phyloP scores from a whole-genome alignment of 768 basidiomycete species.

The Leccinum uliginosum region DNA sequence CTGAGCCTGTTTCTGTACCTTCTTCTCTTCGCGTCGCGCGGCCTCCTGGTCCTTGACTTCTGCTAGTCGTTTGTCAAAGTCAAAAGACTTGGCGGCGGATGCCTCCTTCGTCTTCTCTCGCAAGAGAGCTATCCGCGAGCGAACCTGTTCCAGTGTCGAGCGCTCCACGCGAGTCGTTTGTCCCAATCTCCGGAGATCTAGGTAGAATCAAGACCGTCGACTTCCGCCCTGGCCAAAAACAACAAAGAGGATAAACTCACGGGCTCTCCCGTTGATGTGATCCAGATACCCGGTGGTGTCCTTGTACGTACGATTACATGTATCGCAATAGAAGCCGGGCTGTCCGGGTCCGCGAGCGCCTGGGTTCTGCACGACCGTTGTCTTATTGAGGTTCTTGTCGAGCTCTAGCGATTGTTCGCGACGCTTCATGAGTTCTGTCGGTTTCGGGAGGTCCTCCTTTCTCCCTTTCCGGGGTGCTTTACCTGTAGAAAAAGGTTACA shows the following conservation, averaged over 20 bases:
- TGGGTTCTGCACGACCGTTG: constrained; percentile 86
- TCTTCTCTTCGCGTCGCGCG: constrained; percentile 64
- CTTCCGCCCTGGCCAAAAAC: neutral
- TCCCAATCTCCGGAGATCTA: constrained; percentile 91
- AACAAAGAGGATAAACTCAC: constrained; percentile 47
- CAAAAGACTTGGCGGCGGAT: constrained; percentile 82
- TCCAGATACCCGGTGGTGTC: constrained; percentile 93
- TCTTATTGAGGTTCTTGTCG: constrained; percentile 93
- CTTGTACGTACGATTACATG: constrained; percentile 88
- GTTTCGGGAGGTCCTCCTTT: constrained; percentile 79
- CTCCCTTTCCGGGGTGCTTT: constrained; percentile 71
- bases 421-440: constrained; percentile 89
- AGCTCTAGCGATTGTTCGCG: constrained; percentile 83
- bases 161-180: constrained; percentile 90
- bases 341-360: constrained; percentile 83
- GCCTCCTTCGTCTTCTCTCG: constrained; percentile 85
- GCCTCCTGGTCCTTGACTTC: constrained; percentile 76
- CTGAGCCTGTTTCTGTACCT: constrained; percentile 73
- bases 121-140: constrained; percentile 80
- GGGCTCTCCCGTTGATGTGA: constrained; percentile 90
- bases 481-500: constrained; percentile 44
- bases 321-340: constrained; percentile 91
- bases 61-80: constrained; percentile 86
- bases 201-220: neutral
- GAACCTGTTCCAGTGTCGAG: constrained; percentile 91